phyloP scores from a whole-genome alignment of 2,329 filamentous ascomycete genomes.

The Domatiomyces globalis region DNA sequence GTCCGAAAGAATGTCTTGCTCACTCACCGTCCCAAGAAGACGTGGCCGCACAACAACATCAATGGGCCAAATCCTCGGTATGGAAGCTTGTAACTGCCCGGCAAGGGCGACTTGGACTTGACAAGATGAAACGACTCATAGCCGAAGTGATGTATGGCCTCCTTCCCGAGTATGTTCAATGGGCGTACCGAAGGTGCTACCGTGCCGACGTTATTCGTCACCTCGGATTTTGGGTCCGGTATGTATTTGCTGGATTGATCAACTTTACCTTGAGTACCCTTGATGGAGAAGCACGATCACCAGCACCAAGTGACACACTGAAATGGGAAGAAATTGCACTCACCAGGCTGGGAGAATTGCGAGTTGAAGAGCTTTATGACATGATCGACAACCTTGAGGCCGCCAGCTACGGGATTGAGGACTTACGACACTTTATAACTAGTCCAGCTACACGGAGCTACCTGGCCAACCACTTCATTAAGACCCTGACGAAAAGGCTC shows the following conservation, averaged over 20 bases:
- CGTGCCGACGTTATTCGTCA: slow-evolving; percentile 33
- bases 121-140: slow-evolving; percentile 42
- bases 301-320: slow-evolving; percentile 32
- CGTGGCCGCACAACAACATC: not conserved
- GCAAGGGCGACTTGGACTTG: slow-evolving; percentile 33
- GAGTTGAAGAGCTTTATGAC: slow-evolving; percentile 45
- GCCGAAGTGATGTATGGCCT: slow-evolving; percentile 45
- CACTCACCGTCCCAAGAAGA: not conserved
- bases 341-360: slow-evolving; percentile 39
- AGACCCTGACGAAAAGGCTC: slow-evolving; percentile 39
- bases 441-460: slow-evolving; percentile 40
- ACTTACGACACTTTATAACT: slow-evolving; percentile 44
- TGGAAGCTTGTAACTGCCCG: slow-evolving; percentile 7
- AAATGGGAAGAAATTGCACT: slow-evolving; percentile 44
- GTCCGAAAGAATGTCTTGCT: not conserved
- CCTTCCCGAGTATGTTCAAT: slow-evolving; percentile 41
- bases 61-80: not conserved
- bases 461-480: slow-evolving; percentile 40
- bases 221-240: slow-evolving; percentile 41
- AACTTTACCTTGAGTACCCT: slow-evolving; percentile 28
- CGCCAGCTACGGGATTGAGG: slow-evolving; percentile 45
- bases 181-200: slow-evolving; percentile 46
- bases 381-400: slow-evolving; percentile 45
- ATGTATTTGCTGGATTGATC: slow-evolving; percentile 39
- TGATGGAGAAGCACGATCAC: slow-evolving; percentile 2